Conservation (phyloP, 106 monocot genomes). For the Alisma plantagoaquatica region DNA sequence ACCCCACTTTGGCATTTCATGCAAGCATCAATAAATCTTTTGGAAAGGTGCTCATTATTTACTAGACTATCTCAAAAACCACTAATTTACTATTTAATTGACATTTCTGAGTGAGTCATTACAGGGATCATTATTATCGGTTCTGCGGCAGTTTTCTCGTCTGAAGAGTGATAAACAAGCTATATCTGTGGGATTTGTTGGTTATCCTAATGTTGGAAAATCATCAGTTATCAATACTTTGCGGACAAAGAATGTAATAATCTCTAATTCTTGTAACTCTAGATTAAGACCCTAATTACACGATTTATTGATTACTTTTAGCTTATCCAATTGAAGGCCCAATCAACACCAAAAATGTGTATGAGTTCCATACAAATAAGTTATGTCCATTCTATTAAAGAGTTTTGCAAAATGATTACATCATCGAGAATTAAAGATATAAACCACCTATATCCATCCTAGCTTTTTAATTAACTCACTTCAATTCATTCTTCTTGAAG, state of each 20-base stretch:
- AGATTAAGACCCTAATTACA: not conserved
- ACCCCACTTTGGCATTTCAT: constrained; percentile 93
- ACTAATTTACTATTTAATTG: too few relatives aligned
- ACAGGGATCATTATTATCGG: constrained; percentile 89
- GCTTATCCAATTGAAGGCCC: not conserved
- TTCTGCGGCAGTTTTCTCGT: constrained; percentile 84
- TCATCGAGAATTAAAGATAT: not conserved
- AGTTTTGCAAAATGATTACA: too few relatives aligned
- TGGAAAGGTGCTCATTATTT: constrained; percentile 96
- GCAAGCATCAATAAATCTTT: constrained; percentile 93
- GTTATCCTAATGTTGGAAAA: constrained; percentile 98
- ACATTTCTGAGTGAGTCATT: too few relatives aligned
- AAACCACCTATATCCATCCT: not conserved
- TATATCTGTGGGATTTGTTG: constrained; percentile 99
- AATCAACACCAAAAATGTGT: not conserved
- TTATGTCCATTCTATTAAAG: too few relatives aligned
- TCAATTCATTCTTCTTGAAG: constrained; percentile 20
- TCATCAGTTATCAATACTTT: constrained; percentile 96
- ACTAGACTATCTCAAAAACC: too few relatives aligned
- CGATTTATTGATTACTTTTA: not conserved
- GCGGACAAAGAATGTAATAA: constrained; percentile 78
- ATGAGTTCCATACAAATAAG: too few relatives aligned
- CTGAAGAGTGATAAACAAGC: constrained; percentile 97
- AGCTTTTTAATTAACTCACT: not conserved
- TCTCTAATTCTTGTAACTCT: not conserved